Conservation (phyloP, 768 basidiomycete species). For the Gloeopeniophorella convolvens region DNA sequence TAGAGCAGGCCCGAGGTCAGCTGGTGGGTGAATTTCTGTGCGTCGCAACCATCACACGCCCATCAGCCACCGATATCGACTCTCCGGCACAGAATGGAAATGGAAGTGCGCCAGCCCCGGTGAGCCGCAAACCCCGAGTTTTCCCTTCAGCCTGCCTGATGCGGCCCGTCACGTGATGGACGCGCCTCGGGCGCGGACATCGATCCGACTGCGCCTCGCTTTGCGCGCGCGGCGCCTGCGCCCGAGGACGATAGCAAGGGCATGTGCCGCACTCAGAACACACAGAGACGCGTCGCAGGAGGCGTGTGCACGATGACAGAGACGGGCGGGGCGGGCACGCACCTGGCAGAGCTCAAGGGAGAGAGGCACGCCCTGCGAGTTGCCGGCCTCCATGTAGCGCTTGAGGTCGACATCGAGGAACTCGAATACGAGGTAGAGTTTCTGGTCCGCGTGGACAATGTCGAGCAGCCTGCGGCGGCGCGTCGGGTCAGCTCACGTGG, state of each 20-base stretch:
- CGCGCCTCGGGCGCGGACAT: neutral
- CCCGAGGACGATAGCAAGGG: no score
- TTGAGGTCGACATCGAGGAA: conserved; percentile 97
- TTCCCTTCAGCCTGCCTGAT: neutral
- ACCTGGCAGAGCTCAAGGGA: conserved; percentile 76
- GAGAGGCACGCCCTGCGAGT: conserved; percentile 64
- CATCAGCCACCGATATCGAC: no score
- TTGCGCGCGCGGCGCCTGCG: neutral
- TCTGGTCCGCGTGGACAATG: conserved; percentile 95
- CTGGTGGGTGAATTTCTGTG: conserved; percentile 93
- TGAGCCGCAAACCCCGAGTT: neutral
- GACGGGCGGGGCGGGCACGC: no score
- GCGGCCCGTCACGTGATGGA: conserved; percentile 13
- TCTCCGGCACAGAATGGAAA: no score
- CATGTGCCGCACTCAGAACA: conserved; percentile 20
- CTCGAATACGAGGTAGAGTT: conserved; percentile 96
- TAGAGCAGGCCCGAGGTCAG: conserved; percentile 80
- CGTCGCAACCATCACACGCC: conserved; percentile 10
- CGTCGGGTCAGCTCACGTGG: neutral
- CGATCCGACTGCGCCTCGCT: neutral
- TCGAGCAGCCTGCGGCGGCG: conserved; percentile 68
- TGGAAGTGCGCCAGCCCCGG: neutral
- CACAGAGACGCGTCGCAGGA: conserved; percentile 10
- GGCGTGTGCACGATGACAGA: conserved; percentile 32
- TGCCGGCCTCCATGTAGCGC: conserved; percentile 90